phyloP scores from a whole-genome alignment of 2,329 filamentous ascomycete species.

The Chrysoporthe deuterocubensis region DNA sequence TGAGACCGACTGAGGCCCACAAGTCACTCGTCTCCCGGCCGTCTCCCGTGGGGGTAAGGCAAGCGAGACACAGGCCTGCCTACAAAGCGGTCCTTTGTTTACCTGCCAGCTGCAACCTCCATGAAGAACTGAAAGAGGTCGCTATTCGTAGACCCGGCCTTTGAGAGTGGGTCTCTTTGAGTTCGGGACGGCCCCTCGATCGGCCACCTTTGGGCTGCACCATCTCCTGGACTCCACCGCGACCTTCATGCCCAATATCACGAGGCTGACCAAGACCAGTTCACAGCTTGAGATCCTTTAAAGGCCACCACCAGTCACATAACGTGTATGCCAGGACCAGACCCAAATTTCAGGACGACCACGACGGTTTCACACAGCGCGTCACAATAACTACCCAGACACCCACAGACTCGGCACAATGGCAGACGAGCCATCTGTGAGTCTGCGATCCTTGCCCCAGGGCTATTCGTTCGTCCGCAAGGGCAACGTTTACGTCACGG shows the following conservation, averaged over 20 bases:
- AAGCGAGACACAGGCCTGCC: not conserved
- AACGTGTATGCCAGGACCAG: not conserved
- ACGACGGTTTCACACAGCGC: not conserved
- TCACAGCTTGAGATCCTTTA: not conserved
- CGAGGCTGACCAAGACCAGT: not conserved
- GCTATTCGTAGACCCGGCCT: not conserved
- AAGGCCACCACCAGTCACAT: not conserved
- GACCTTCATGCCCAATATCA: not conserved
- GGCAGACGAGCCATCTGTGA: conserved; percentile 12
- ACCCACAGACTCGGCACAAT: not conserved
- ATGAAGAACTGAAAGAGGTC: not conserved
- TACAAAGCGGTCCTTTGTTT: not conserved
- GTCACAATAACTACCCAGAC: not conserved
- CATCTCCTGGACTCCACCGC: not conserved
- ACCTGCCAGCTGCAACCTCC: not conserved
- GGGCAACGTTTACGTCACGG: conserved; percentile 48
- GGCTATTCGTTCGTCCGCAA: conserved; percentile 48
- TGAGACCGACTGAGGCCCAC: not conserved
- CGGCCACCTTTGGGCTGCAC: not conserved
- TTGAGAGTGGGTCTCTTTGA: not conserved
- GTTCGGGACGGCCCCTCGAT: not conserved
- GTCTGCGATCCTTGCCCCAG: conserved; percentile 38
- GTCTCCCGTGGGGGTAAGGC: not conserved
- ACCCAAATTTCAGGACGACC: not conserved
- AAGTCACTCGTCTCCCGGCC: not conserved